Conservation (phyloP, 331 rosid species). For the Malus hybrid region DNA sequence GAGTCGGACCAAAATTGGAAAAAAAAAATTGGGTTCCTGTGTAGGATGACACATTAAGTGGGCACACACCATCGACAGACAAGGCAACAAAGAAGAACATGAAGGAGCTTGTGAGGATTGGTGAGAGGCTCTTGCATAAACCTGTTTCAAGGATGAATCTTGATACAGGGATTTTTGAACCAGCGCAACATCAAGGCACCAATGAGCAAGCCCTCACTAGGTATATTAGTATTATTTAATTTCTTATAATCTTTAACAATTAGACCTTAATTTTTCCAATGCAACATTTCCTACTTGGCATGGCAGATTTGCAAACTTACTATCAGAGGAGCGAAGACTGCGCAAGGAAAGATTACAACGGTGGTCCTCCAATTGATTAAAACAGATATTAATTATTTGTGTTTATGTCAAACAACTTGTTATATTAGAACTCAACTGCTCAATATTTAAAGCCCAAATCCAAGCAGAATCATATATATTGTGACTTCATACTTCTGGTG, state of each 20-base stretch:
- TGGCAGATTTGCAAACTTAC: constrained; percentile 10
- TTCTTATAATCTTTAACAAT: no score
- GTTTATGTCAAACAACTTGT: background rate
- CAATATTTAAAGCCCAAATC: no score
- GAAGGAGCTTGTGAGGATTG: constrained; percentile 7
- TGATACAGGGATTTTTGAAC: constrained; percentile 6
- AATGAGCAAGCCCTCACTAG: constrained; percentile 6
- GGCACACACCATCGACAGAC: constrained; percentile 2
- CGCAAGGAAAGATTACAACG: constrained; percentile 2
- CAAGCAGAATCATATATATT: no score
- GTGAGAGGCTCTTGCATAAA: constrained; percentile 6
- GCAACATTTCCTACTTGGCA: background rate
- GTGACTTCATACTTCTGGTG: background rate
- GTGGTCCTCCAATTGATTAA: background rate
- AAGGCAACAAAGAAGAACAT: constrained; percentile 6
- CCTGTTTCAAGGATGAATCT: constrained; percentile 11
- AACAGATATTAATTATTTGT: background rate
- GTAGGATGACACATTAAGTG: constrained; percentile 11
- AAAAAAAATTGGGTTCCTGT: background rate
- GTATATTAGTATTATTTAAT: background rate
- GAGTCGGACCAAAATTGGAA: no score
- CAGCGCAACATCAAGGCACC: background rate
- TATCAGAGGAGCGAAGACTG: constrained; percentile 6
- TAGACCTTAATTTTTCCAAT: no score
- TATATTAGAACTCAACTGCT: background rate